A percentile compares a stretch with the other conserved stretches of the same genome.
Evolutionary conservation across 1,284 basidiomycete species (phyloP).

Genomic region (Pascua sp.): DNA sequence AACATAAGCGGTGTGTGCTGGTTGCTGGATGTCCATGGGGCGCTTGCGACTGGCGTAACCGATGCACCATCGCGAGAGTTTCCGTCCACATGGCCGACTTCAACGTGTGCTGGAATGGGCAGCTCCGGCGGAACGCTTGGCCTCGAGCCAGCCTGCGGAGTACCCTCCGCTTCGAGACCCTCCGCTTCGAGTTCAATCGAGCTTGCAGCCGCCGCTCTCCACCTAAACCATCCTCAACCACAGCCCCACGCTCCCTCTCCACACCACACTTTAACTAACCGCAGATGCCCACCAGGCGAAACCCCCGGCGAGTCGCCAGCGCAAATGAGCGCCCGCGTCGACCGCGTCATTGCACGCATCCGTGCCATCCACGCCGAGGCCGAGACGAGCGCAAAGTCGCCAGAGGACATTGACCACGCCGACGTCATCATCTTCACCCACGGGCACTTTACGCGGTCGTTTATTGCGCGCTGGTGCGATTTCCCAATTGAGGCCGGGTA

Average conservation of each 20-base stretch:
- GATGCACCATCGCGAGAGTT: too few relatives aligned
- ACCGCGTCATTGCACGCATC: slow-evolving; percentile 69
- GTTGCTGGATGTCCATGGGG: too few relatives aligned
- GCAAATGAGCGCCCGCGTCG: slow-evolving; percentile 74
- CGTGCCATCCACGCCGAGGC: slow-evolving; percentile 68
- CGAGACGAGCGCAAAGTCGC: slow-evolving; percentile 9
- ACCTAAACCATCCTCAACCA: not conserved
- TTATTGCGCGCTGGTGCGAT: slow-evolving; percentile 58
- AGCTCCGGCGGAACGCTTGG: too few relatives aligned
- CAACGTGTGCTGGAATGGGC: too few relatives aligned
- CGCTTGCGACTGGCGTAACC: too few relatives aligned
- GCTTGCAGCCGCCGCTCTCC: not conserved
- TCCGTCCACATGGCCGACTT: too few relatives aligned
- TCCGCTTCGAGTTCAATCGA: not conserved
- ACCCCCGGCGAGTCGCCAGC: slow-evolving; percentile 72
- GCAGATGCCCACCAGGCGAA: slow-evolving; percentile 64
- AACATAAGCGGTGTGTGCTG: too few relatives aligned
- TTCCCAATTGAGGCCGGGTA: slow-evolving; percentile 48
- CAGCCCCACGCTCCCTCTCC: not conserved
- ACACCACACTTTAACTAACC: too few relatives aligned
- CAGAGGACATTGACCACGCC: slow-evolving; percentile 34
- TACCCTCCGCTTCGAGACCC: not conserved
- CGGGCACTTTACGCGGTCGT: slow-evolving; percentile 73
- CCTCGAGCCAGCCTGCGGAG: too few relatives aligned
- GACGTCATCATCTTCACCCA: slow-evolving; percentile 57